Conservation (phyloP, 805 yeast genomes). For the Candida vaughaniae region DNA sequence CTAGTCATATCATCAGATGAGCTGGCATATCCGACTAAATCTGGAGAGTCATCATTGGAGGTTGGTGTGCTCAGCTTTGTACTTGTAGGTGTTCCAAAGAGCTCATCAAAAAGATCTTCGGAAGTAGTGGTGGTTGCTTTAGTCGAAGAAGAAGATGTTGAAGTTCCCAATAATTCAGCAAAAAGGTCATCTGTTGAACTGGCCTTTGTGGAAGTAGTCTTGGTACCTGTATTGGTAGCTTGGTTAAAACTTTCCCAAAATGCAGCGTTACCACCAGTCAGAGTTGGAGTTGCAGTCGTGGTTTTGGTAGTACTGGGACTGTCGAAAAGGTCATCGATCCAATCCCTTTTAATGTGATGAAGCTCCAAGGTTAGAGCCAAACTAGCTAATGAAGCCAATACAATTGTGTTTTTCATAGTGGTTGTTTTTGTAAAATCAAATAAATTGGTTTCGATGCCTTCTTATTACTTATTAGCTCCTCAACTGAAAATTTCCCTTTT, state of each 20-base stretch:
- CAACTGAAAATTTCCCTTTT: too few species aligned
- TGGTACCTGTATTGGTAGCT: not conserved
- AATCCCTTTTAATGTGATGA: conserved; percentile 6
- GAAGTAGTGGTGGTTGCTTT: not conserved
- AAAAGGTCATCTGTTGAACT: not conserved
- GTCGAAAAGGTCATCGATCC: conserved; percentile 7
- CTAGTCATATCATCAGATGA: not conserved
- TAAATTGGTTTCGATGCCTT: too few species aligned
- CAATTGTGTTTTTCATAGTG: not conserved
- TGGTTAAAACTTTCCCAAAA: conserved; percentile 12
- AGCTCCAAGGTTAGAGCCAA: conserved; percentile 2
- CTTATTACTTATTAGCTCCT: too few species aligned
- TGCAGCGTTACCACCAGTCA: not conserved
- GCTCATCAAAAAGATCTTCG: not conserved
- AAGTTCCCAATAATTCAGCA: not conserved
- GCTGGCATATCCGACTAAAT: not conserved
- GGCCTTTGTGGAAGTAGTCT: not conserved
- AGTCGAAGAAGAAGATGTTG: not conserved
- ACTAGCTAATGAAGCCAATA: not conserved
- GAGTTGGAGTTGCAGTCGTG: conserved; percentile 4
- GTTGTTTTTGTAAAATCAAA: too few species aligned
- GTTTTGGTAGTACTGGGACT: conserved; percentile 3
- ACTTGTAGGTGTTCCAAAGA: not conserved
- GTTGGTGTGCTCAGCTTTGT: not conserved
- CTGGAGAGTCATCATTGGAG: not conserved